Percentiles rank a stretch among this genome's conserved stretches.
Conservation (phyloP, 2,329 filamentous ascomycete genomes). For the Claviceps humidiphila region DNA sequence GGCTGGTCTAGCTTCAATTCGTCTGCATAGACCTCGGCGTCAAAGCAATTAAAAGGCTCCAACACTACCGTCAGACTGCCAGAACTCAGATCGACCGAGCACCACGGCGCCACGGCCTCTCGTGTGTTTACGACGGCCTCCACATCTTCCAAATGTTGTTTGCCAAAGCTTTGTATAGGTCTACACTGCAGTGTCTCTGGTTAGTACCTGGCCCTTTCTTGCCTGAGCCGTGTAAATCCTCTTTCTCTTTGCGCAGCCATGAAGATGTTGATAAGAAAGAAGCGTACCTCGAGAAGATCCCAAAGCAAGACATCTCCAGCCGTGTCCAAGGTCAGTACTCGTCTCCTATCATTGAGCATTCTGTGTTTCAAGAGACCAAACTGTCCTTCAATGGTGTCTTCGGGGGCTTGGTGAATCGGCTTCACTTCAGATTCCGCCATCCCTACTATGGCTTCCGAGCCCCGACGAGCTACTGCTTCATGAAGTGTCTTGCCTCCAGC, state of each 20-base stretch:
- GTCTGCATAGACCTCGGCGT: slow-evolving; percentile 94
- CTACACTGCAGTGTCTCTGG: slow-evolving; percentile 48
- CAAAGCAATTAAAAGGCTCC: slow-evolving; percentile 92
- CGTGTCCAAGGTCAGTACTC: slow-evolving; percentile 84
- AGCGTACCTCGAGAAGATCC: slow-evolving; percentile 71
- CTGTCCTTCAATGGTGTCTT: slow-evolving; percentile 84
- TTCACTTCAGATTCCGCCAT: slow-evolving; percentile 25
- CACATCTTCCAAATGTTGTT: slow-evolving; percentile 86
- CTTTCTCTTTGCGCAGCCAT: not conserved
- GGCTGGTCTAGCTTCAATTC: slow-evolving; percentile 62
- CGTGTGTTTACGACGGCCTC: slow-evolving; percentile 73
- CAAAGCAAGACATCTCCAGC: slow-evolving; percentile 89
- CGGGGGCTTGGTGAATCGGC: slow-evolving; percentile 54
- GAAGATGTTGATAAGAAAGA: not conserved
- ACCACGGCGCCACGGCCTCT: slow-evolving; percentile 91
- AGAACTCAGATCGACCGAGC: slow-evolving; percentile 84
- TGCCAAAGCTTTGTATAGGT: slow-evolving; percentile 84
- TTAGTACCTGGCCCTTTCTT: not conserved
- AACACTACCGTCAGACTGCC: slow-evolving; percentile 82
- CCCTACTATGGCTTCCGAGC: slow-evolving; percentile 18
- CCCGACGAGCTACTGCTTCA: slow-evolving; percentile 27
- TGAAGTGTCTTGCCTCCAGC: slow-evolving; percentile 41
- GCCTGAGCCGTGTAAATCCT: not conserved
- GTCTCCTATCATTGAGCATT: slow-evolving; percentile 77
- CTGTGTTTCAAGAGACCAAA: slow-evolving; percentile 90